Evolutionary conservation across 2,329 filamentous ascomycete species (phyloP).

Genomic region (Pyricularia pennisetigena): DNA sequence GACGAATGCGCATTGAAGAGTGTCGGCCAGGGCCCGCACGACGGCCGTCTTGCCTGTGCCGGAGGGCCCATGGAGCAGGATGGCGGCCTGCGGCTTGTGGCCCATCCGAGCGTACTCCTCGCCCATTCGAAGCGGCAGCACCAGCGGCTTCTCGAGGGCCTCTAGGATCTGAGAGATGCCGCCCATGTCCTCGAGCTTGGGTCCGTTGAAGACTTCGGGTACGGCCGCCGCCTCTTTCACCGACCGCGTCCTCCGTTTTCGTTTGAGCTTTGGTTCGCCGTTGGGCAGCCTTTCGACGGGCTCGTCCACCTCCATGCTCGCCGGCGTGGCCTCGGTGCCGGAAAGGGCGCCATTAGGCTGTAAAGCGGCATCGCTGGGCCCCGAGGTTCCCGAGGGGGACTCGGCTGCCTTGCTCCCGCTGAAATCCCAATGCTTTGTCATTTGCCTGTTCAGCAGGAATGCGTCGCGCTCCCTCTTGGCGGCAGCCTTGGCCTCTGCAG

Average conservation of each 20-base stretch:
- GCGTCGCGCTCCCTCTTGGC: conserved; percentile 11
- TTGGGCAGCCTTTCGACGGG: conserved; percentile 44
- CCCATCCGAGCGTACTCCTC: conserved; percentile 55
- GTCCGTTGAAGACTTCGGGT: conserved; percentile 35
- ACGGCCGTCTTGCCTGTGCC: conserved; percentile 84
- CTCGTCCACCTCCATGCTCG: conserved; percentile 1
- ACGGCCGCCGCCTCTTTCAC: background rate
- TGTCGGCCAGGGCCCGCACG: conserved; percentile 68
- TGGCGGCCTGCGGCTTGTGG: conserved; percentile 61
- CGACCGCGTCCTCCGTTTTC: conserved; percentile 39
- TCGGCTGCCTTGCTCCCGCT: conserved; percentile 3
- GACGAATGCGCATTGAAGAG: conserved; percentile 68
- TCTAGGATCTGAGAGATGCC: conserved; percentile 65
- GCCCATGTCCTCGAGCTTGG: conserved; percentile 63
- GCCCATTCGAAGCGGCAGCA: conserved; percentile 61
- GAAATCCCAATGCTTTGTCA: conserved; percentile 29
- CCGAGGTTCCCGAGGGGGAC: background rate
- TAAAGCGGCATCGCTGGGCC: background rate
- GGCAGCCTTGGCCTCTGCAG: conserved; percentile 12
- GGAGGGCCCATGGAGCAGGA: conserved; percentile 73
- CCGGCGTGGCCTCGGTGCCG: background rate
- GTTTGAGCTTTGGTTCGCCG: conserved; percentile 58
- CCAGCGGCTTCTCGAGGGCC: conserved; percentile 60
- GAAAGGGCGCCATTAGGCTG: background rate
- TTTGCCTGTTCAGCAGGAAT: conserved; percentile 29